phyloP scores from a whole-genome alignment of 2,329 filamentous ascomycete genomes.

The Penicillium janthinellum region DNA sequence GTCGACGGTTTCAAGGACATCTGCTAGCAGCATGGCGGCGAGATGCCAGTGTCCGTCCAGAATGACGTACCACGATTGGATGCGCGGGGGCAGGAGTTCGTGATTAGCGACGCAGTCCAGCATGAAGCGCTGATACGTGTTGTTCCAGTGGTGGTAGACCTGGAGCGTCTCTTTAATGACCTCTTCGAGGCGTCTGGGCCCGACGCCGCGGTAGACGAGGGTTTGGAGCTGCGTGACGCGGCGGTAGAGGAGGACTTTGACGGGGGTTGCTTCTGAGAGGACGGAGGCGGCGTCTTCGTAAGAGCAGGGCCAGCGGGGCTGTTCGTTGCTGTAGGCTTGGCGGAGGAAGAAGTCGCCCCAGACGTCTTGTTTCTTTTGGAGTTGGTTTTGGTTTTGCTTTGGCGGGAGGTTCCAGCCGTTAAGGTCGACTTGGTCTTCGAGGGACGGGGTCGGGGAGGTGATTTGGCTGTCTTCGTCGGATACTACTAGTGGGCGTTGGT shows the following conservation, averaged over 20 bases:
- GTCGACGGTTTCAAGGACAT: constrained; percentile 57
- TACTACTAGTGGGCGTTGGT: constrained; percentile 49
- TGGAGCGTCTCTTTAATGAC: constrained; percentile 51
- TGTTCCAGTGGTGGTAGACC: constrained; percentile 60
- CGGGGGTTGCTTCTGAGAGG: constrained; percentile 57
- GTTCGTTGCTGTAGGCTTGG: constrained; percentile 25
- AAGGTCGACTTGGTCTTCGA: constrained; percentile 7
- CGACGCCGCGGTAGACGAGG: constrained; percentile 47
- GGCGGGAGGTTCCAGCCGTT: constrained; percentile 14
- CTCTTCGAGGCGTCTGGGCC: constrained; percentile 49
- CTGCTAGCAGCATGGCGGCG: constrained; percentile 57
- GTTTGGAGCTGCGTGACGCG: constrained; percentile 60
- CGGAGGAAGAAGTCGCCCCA: constrained; percentile 46
- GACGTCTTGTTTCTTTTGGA: constrained; percentile 27
- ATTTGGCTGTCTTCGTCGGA: constrained; percentile 52
- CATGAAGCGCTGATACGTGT: constrained; percentile 56
- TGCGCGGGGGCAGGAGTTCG: constrained; percentile 52
- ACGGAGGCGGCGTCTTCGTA: constrained; percentile 54
- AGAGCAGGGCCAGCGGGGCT: constrained; percentile 55
- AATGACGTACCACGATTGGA: constrained; percentile 63
- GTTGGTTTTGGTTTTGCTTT: background rate
- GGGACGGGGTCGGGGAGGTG: constrained; percentile 10
- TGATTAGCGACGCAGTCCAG: constrained; percentile 55
- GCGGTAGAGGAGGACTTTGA: constrained; percentile 62
- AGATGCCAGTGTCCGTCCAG: constrained; percentile 62